phyloP scores from a whole-genome alignment of 345 rosid species.

The Bretschneidera sinensis region DNA sequence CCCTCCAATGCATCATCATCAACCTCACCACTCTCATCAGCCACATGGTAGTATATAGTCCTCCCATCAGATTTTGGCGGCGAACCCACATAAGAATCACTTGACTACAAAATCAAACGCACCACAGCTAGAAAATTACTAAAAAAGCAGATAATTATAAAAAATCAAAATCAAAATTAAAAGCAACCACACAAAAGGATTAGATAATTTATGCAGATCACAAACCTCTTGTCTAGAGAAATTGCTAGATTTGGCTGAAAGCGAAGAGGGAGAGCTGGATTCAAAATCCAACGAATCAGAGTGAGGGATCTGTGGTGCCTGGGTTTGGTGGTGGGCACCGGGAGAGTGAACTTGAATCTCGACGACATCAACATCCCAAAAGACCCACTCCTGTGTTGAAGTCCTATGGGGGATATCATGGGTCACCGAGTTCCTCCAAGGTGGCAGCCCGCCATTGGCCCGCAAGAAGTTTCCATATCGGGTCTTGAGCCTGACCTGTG shows the following conservation, averaged over 20 bases:
- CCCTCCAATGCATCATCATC: slow-evolving; percentile 58
- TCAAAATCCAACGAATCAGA: slow-evolving; percentile 41
- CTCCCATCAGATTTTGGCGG: slow-evolving; percentile 82
- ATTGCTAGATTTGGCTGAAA: slow-evolving; percentile 34
- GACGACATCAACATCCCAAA: slow-evolving; percentile 68
- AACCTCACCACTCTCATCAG: slow-evolving; percentile 65
- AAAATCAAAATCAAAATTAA: too few species aligned
- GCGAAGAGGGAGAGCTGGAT: slow-evolving; percentile 42
- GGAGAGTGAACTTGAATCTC: slow-evolving; percentile 44
- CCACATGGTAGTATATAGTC: slow-evolving; percentile 73
- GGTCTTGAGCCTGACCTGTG: slow-evolving; percentile 48
- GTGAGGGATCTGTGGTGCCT: slow-evolving; percentile 23
- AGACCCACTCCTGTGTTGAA: slow-evolving; percentile 57
- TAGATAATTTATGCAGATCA: not conserved
- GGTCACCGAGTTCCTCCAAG: slow-evolving; percentile 74
- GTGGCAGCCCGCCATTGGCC: slow-evolving; percentile 71
- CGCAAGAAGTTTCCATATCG: slow-evolving; percentile 58
- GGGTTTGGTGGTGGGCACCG: slow-evolving; percentile 3
- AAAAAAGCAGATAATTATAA: not conserved
- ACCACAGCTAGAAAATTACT: not conserved
- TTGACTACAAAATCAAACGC: slow-evolving; percentile 37
- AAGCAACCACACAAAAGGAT: not conserved
- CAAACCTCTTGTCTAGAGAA: slow-evolving; percentile 69
- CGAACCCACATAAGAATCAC: slow-evolving; percentile 50
- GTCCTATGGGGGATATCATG: slow-evolving; percentile 66